A percentile compares a stretch with the other conserved stretches of the same genome.
These are phyloP conservation scores for Penstemon davidsonii DNA, from an alignment of 257 asterid genomes.

Conservation along the genomic window DNA sequence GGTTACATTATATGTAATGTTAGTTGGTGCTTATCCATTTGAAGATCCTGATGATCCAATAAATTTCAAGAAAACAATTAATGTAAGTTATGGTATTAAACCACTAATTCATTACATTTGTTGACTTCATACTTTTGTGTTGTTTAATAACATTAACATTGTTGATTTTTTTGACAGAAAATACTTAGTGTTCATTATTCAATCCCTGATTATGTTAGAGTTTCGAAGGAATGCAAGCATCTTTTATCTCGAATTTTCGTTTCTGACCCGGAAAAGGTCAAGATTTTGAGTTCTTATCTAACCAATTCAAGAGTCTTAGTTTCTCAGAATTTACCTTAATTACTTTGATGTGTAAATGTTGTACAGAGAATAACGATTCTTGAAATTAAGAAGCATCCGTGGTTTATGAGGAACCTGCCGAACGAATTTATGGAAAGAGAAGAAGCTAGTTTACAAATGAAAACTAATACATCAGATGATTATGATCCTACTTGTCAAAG, in stretches of 20 bases:
- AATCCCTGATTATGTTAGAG: constrained; percentile 76
- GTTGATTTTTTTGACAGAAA: constrained; percentile 43
- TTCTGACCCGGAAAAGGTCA: constrained; percentile 77
- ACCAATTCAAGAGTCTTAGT: background rate
- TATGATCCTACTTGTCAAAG: constrained; percentile 42
- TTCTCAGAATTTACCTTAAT: background rate
- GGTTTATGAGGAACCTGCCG: constrained; percentile 67
- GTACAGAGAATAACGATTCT: constrained; percentile 75
- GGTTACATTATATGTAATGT: constrained; percentile 90
- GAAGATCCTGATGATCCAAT: constrained; percentile 92
- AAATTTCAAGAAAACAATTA: constrained; percentile 81
- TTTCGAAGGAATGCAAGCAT: constrained; percentile 75
- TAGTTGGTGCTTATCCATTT: constrained; percentile 92
- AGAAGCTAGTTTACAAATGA: constrained; percentile 40
- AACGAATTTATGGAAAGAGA: constrained; percentile 55
- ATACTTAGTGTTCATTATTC: constrained; percentile 88
- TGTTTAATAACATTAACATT: background rate
- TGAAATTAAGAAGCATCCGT: constrained; percentile 74
- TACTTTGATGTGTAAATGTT: background rate
- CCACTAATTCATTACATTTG: background rate
- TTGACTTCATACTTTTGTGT: constrained; percentile 17
- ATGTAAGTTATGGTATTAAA: constrained; percentile 40
- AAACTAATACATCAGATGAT: background rate
- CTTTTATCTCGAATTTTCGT: constrained; percentile 77
- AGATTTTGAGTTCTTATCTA: background rate